Base-by-base conservation (phyloP, 495 filamentous ascomycete genomes). In the Aspergillus campestris region DNA sequence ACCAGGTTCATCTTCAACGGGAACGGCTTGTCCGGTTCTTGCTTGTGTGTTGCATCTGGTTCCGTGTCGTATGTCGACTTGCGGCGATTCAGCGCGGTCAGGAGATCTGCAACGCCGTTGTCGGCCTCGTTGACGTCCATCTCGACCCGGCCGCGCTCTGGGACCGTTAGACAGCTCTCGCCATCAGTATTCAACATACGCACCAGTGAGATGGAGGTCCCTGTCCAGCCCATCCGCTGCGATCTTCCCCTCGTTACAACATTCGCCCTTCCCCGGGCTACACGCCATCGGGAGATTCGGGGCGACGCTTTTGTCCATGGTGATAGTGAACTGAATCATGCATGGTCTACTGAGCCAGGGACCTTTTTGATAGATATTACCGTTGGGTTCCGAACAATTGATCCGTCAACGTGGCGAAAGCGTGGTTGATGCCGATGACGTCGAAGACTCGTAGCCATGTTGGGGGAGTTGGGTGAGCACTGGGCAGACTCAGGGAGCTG, bases 1-100 rank as follows among this genome's bases (percentile, higher is more conserved):
- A 89, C 86, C 31, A 89, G 75, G 57, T 90, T 88, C 34, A 89
- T 64, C 15, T 60, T 48, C 12, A 77, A 44, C 8, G 79, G 80
- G 8, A 69, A 73, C 51, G 81, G 68, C 7, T 75, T 81, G 0
- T 24, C 18, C 18, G 18, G 18, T 4, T 24, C 18, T 24, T 4
- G 18, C 18, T 24, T 24, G 75, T 75, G 37, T 65, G 62, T 32
- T 79, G 81, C 31, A 79, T 75, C 0, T 84, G 34, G 3, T 44
- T 39, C 34, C 11, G 7, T 14, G 14, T 18, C 29, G 15, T 7
- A 12, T 14, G 43, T 31, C n/a, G 43, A 10, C 34, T 45, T 31
- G 7, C 2, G 43, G 10, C 34, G 43, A 34, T 38, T 15, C 15
- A 45, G 34, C 3, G 43, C 32, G 5, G 37, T 28, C 10, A 38